These are phyloP conservation scores for Cryphonectria carpinicola DNA, from an alignment of 2,329 filamentous ascomycete species.

Conservation along the genomic window DNA sequence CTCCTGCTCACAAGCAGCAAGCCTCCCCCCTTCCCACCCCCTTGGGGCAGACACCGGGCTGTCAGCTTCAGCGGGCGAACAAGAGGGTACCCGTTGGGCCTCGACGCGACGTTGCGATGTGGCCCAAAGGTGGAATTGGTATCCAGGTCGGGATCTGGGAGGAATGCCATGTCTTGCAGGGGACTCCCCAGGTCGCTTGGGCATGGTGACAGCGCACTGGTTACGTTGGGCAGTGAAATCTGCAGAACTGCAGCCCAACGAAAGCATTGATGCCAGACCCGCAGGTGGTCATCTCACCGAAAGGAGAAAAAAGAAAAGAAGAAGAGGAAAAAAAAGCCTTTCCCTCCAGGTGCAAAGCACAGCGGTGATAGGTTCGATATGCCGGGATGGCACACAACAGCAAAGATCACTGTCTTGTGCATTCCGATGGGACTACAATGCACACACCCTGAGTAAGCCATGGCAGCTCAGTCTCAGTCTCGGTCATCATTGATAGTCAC, in stretches of 20 bases:
- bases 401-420: background rate
- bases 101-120: slow-evolving; percentile 27
- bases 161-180: slow-evolving; percentile 23
- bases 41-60: slow-evolving; percentile 16
- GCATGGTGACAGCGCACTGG: slow-evolving; percentile 28
- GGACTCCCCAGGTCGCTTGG: slow-evolving; percentile 23
- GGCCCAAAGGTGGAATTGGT: slow-evolving; percentile 25
- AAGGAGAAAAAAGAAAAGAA: too few species aligned
- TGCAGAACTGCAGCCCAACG: slow-evolving; percentile 28
- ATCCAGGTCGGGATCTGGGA: slow-evolving; percentile 5
- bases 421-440: background rate
- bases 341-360: slow-evolving; percentile 18
- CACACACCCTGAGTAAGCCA: background rate
- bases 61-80: slow-evolving; percentile 21
- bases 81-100: slow-evolving; percentile 26
- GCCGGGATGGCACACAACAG: slow-evolving; percentile 1
- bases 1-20: slow-evolving; percentile 11
- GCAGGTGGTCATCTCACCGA: slow-evolving; percentile 24
- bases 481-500: background rate
- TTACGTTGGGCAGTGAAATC: slow-evolving; percentile 29
- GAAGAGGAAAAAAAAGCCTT: slow-evolving; percentile 11
- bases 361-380: slow-evolving; percentile 21
- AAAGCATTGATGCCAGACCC: slow-evolving; percentile 31
- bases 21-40: background rate
- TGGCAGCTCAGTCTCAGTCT: background rate